Evolutionary conservation across 768 basidiomycete genomes (phyloP), one percentile per base, ranked within the genome.

Genomic region (Russula lepida): DNA sequence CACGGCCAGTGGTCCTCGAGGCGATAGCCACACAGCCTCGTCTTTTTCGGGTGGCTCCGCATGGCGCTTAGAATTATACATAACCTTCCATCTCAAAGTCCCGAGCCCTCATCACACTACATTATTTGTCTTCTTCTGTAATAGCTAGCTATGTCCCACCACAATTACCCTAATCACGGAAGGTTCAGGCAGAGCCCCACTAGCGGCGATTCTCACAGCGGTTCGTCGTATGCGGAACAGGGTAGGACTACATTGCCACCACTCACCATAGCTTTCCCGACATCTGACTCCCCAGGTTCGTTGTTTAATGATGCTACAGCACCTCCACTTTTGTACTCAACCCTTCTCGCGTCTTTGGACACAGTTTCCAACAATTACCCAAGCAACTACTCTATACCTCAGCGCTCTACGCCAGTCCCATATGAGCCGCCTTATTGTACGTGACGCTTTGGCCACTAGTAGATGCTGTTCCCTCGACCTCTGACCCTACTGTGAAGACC

Each of bases 221-320:
- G 64, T 62, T 58, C 57, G 62, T 62, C 37, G 41, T 65, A 59
- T 41, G 15, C 37, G 53, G 66, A 33, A 60, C 64, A 65, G 64
- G 66, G 66, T 66, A 66, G 60, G 64, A 64, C 56, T 43, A 56
- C 23, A 44, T 60, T 66, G 41, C 64, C 66, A 49, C 64, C 66
- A 51, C 63, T 66, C 50, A 64, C 65, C 13, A 49, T 54, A 61
- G 59, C 60, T 5, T 61, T 66, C 53, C 65, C 63, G 39, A 62
- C 56, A 43, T 58, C 56, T 64, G 11, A 60, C 54, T 37, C 56
- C 53, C 59, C 63, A 66, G 65, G 65, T 66, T 61, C 43, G 65
- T 65, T 25, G 43, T 58, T 41, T 60, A 46, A 66, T 56, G 44
- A 55, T 37, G 17, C 50, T 64, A 39, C 56, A 55, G 58, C 56